Base-by-base conservation (phyloP, 768 basidiomycete species). In the Tricholomella constricta region DNA sequence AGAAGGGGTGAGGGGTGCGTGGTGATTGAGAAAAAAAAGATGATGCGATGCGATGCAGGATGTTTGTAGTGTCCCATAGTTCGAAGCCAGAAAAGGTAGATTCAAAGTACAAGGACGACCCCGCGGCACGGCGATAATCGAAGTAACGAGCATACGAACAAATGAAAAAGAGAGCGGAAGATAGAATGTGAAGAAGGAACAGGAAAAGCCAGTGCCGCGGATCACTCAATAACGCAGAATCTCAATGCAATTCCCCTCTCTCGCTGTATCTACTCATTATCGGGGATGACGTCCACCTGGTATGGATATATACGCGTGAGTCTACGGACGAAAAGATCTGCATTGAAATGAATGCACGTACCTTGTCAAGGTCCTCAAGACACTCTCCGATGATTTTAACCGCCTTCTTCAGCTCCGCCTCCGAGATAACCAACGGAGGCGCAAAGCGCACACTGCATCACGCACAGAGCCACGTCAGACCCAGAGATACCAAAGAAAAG, bases 391-490 rank as follows among this genome's bases (percentile, higher is more conserved):
- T 92, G 51, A 90, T 84, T 51, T 68, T 70, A 12, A 97, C 79
- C 19, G 86, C 88, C 68, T 83, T 84, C 67, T 78, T 75, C 55
- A 98, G 65, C 55, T 97, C 93, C 17, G 81, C 84, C 63, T 97
- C 93, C n/a, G 83, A 78, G 53, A 99, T 99, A 56, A 98, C 92
- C 49, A 99, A 72, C 2, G 96, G 96, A 2, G 96, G 96, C 2
- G 97, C 93, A 67, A 99, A 96, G 27, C 96, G 94, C 61, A 99
- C 90, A 48, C 94, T 98, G 62, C 3, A 58, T 36, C n/a, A 10
- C 20, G n/a, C n/a, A n/a, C n/a, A n/a, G n/a, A 27, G 15, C 4
- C 45, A 42, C 14, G 20, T 38, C 3, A 49, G 20, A 25, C n/a
- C 6, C 32, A 32, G 3, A 22, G 8, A 36, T 51, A 15, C 2